Evolutionary conservation across 805 yeast species (phyloP).

Genomic region (Monosporozyma yasuniensis): DNA sequence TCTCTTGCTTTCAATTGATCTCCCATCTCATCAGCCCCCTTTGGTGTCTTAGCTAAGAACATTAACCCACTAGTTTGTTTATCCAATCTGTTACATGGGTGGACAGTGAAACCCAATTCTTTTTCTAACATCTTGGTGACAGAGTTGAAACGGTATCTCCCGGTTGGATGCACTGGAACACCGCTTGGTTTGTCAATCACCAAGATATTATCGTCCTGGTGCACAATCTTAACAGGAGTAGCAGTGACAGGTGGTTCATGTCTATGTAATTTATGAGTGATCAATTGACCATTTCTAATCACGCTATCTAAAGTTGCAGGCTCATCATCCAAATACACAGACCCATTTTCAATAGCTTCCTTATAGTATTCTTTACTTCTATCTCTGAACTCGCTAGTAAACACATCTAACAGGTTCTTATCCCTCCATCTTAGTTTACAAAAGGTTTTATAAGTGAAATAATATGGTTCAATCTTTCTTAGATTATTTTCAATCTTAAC

Average conservation of each 20-base stretch:
- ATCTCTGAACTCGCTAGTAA: conserved; percentile 76
- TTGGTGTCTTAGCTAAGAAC: conserved; percentile 77
- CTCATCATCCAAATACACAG: conserved; percentile 59
- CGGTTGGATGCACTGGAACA: conserved; percentile 92
- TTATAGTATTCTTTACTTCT: conserved; percentile 58
- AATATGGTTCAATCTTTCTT: conserved; percentile 74
- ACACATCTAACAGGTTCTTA: conserved; percentile 70
- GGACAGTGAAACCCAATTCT: conserved; percentile 58
- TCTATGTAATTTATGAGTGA: conserved; percentile 68
- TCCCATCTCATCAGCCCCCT: conserved; percentile 68
- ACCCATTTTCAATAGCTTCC: conserved; percentile 47
- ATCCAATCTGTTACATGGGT: conserved; percentile 84
- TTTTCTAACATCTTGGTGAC: conserved; percentile 67
- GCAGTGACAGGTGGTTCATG: conserved; percentile 80
- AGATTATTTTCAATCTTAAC: conserved; percentile 52
- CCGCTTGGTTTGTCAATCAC: conserved; percentile 93
- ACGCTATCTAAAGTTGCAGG: conserved; percentile 56
- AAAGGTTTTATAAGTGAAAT: conserved; percentile 78
- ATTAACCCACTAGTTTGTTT: conserved; percentile 84
- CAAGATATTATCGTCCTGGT: conserved; percentile 62
- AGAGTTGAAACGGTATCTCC: conserved; percentile 65
- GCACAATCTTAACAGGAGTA: conserved; percentile 51
- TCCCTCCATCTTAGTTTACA: conserved; percentile 89
- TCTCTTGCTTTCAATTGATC: conserved; percentile 63
- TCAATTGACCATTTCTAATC: conserved; percentile 72